Evolutionary conservation across 768 basidiomycete genomes (phyloP).

Genomic region (Mycena vulgaris): DNA sequence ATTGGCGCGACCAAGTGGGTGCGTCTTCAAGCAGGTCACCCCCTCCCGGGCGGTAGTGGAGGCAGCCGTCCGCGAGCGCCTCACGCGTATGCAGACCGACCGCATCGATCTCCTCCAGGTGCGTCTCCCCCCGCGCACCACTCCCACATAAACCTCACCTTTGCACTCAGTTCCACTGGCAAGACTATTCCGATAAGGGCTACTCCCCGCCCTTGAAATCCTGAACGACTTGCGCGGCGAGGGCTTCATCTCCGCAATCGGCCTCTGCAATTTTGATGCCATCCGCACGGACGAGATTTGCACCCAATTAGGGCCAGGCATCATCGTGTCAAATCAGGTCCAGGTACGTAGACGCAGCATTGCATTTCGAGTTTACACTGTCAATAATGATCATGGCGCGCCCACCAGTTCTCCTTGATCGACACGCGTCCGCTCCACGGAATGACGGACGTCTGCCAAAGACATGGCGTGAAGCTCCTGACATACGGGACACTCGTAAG

Average conservation of each 20-base stretch:
- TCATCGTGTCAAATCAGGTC: slow-evolving; percentile 87
- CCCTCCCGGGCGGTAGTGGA: slow-evolving; percentile 71
- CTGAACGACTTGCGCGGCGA: slow-evolving; percentile 72
- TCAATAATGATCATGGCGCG: slow-evolving; percentile 19
- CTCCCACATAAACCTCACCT: neutral
- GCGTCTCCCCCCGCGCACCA: slow-evolving; percentile 30
- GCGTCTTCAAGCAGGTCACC: slow-evolving; percentile 73
- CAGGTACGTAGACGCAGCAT: slow-evolving; percentile 68
- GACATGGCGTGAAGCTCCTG: slow-evolving; percentile 75
- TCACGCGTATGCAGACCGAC: slow-evolving; percentile 73
- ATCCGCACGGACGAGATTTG: slow-evolving; percentile 85
- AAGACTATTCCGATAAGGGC: slow-evolving; percentile 69
- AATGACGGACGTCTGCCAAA: slow-evolving; percentile 80
- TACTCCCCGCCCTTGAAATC: slow-evolving; percentile 62
- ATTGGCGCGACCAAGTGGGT: slow-evolving; percentile 92
- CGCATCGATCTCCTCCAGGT: slow-evolving; percentile 84
- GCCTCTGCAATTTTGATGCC: slow-evolving; percentile 88
- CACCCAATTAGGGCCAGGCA: slow-evolving; percentile 70
- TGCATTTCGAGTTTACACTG: slow-evolving; percentile 7
- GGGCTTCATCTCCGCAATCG: slow-evolving; percentile 76
- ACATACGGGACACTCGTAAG: slow-evolving; percentile 84
- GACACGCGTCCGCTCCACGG: slow-evolving; percentile 84
- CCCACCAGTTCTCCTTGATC: slow-evolving; percentile 81
- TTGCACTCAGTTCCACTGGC: slow-evolving; percentile 82
- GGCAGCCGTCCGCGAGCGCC: slow-evolving; percentile 77